phyloP scores from a whole-genome alignment of 2,329 filamentous ascomycete species.

The Ilyonectria destructans region DNA sequence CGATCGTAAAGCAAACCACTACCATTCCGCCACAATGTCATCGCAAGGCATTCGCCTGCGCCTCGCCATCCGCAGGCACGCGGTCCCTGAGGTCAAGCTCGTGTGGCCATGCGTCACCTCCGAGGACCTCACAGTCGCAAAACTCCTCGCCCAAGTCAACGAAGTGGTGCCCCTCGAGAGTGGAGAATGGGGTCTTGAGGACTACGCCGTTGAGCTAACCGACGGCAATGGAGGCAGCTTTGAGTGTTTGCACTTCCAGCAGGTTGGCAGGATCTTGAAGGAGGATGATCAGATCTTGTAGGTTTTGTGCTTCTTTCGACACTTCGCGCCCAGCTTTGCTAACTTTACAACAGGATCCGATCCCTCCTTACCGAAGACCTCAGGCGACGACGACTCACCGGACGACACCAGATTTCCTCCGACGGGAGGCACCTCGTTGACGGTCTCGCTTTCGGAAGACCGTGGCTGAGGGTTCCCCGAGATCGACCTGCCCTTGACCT shows the following conservation, averaged over 20 bases:
- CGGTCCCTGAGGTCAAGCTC: constrained; percentile 80
- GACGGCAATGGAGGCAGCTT: constrained; percentile 73
- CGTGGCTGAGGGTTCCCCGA: constrained; percentile 73
- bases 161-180: constrained; percentile 86
- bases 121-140: constrained; percentile 79
- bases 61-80: constrained; percentile 80
- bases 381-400: constrained; percentile 79
- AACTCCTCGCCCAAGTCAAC: constrained; percentile 85
- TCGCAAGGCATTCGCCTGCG: constrained; percentile 76
- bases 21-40: constrained; percentile 46
- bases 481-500: constrained; percentile 79
- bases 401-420: constrained; percentile 84
- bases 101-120: constrained; percentile 77
- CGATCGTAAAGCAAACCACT: constrained; percentile 27
- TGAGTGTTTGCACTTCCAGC: constrained; percentile 90
- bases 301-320: constrained; percentile 48
- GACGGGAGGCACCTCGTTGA: constrained; percentile 89
- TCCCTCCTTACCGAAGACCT: constrained; percentile 84
- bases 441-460: constrained; percentile 86
- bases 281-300: constrained; percentile 89
- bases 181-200: constrained; percentile 87
- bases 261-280: constrained; percentile 78
- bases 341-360: constrained; percentile 74
- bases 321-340: not conserved
- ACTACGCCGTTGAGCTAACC: constrained; percentile 86